phyloP scores from a whole-genome alignment of 2,329 filamentous ascomycete genomes.

The Talaromyces pinophilus region DNA sequence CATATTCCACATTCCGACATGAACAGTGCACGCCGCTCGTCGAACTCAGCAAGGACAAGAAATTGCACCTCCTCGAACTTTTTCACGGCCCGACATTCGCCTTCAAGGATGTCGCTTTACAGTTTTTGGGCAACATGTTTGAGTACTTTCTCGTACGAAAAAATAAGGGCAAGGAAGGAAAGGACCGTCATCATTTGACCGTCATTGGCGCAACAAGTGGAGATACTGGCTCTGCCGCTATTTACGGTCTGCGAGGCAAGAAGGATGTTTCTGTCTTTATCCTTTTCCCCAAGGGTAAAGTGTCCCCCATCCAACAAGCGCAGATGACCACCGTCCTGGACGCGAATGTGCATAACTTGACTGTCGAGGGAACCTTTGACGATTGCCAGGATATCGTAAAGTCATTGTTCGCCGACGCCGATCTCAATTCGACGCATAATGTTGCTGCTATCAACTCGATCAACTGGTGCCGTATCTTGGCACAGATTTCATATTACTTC shows the following conservation, averaged over 20 bases:
- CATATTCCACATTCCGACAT: slow-evolving; percentile 85
- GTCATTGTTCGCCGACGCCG: slow-evolving; percentile 80
- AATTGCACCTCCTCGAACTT: slow-evolving; percentile 84
- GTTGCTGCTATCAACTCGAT: slow-evolving; percentile 95
- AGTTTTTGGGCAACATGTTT: slow-evolving; percentile 92
- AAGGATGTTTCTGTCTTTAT: slow-evolving; percentile 97
- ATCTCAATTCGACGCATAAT: slow-evolving; percentile 78
- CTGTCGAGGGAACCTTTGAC: slow-evolving; percentile 88
- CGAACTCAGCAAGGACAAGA: slow-evolving; percentile 68
- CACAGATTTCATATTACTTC: slow-evolving; percentile 87
- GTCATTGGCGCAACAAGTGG: slow-evolving; percentile 85
- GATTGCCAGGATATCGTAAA: slow-evolving; percentile 98
- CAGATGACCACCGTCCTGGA: slow-evolving; percentile 97
- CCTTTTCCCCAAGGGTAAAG: slow-evolving; percentile 84
- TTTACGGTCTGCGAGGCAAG: slow-evolving; percentile 92
- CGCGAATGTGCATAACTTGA: slow-evolving; percentile 87
- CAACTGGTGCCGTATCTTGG: slow-evolving; percentile 86
- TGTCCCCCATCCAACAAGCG: slow-evolving; percentile 88
- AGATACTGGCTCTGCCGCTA: slow-evolving; percentile 88
- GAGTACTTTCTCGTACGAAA: slow-evolving; percentile 51
- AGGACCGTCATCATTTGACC: slow-evolving; percentile 75
- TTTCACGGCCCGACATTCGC: slow-evolving; percentile 96
- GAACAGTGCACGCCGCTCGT: slow-evolving; percentile 76
- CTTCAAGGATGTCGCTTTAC: slow-evolving; percentile 79
- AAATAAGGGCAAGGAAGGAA: slow-evolving; percentile 46